A percentile compares a stretch with the other conserved stretches of the same genome.
Conservation (phyloP, 768 basidiomycete genomes). For the Boletus huronensis region DNA sequence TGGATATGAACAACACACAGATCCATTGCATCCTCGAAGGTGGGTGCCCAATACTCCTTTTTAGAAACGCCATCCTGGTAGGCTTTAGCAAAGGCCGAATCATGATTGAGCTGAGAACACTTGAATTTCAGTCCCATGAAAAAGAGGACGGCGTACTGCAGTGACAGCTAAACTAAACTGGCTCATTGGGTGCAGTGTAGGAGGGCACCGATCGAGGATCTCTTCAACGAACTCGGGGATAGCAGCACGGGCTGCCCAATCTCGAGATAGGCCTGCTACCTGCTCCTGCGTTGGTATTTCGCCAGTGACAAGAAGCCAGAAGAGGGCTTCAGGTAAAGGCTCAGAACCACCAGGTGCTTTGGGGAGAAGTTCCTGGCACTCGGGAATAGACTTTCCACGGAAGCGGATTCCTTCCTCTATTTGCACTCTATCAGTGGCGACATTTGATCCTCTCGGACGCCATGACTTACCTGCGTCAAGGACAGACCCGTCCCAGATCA, state of each 20-base stretch:
- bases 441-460: not conserved
- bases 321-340: constrained; percentile 90
- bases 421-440: not conserved
- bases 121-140: constrained; percentile 1
- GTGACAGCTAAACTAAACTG: constrained; percentile 97
- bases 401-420: constrained; percentile 96
- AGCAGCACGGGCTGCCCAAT: constrained; percentile 91
- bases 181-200: constrained; percentile 97
- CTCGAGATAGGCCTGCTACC: constrained; percentile 78
- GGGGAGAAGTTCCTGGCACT: constrained; percentile 81
- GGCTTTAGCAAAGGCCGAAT: constrained; percentile 94
- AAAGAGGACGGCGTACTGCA: constrained; percentile 50
- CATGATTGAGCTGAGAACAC: constrained; percentile 71
- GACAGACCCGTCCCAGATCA: constrained; percentile 98
- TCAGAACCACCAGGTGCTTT: constrained; percentile 86
- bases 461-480: constrained; percentile 74
- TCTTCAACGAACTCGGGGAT: constrained; percentile 97
- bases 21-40: constrained; percentile 88
- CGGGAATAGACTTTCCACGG: constrained; percentile 93
- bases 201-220: constrained; percentile 88
- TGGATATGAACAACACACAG: constrained; percentile 43
- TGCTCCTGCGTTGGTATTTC: constrained; percentile 92
- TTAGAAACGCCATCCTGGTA: constrained; percentile 91
- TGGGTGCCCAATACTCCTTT: constrained; percentile 95
- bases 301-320: constrained; percentile 94